Percentiles rank a stretch among this genome's conserved stretches.
These are phyloP conservation scores for Phylloporus sp. DNA, from an alignment of 768 basidiomycete species.

Conservation along the genomic window DNA sequence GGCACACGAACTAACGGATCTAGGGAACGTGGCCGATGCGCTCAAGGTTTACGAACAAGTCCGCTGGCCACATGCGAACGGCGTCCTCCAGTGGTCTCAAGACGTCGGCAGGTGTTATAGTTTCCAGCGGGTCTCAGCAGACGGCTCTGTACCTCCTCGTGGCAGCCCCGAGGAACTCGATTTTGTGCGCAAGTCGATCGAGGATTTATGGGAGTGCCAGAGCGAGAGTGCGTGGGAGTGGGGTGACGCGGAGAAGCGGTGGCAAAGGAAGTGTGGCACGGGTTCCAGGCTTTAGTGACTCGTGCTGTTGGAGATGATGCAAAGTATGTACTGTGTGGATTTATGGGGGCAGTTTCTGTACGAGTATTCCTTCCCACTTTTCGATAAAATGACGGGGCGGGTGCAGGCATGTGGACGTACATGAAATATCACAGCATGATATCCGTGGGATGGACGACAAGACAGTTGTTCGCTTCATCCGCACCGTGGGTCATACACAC, in stretches of 20 bases:
- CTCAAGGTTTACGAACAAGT: conserved; percentile 7
- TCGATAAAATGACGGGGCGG: too few species aligned
- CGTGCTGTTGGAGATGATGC: too few species aligned
- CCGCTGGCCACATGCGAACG: conserved; percentile 26
- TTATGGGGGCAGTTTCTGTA: too few species aligned
- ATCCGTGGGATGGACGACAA: too few species aligned
- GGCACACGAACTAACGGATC: conserved; percentile 13
- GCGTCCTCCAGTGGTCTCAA: conserved; percentile 15
- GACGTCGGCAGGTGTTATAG: conserved; percentile 22
- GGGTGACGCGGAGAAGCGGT: conserved; percentile 11
- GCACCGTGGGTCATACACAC: too few species aligned
- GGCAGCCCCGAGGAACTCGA: conserved; percentile 9
- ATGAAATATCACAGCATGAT: conserved; percentile 24
- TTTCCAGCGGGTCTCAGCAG: conserved; percentile 6
- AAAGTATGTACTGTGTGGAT: too few species aligned
- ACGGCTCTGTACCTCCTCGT: neutral
- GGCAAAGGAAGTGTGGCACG: neutral
- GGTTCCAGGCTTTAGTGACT: neutral
- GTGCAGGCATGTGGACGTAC: too few species aligned
- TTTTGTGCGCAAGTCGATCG: conserved; percentile 5
- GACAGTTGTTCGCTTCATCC: too few species aligned
- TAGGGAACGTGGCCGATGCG: conserved; percentile 1
- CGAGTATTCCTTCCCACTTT: too few species aligned
- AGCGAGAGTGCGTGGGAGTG: conserved; percentile 3
- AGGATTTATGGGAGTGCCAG: conserved; percentile 20